phyloP scores from a whole-genome alignment of 768 basidiomycete species.

The Mycena filopes region DNA sequence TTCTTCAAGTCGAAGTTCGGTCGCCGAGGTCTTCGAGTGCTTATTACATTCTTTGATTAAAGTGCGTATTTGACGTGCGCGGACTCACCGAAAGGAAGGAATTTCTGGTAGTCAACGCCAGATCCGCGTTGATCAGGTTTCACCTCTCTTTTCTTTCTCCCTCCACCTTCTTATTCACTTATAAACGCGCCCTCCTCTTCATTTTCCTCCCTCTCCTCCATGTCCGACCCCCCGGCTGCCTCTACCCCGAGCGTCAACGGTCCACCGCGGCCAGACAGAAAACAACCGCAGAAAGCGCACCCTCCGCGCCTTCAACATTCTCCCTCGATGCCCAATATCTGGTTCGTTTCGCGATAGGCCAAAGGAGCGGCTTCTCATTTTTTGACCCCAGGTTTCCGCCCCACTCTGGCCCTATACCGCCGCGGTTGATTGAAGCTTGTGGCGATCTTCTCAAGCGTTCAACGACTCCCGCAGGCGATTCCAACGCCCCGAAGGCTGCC shows the following conservation, averaged over 20 bases:
- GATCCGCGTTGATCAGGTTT: conserved; percentile 45
- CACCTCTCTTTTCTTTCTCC: conserved; percentile 44
- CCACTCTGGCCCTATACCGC: conserved; percentile 55
- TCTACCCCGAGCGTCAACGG: conserved; percentile 38
- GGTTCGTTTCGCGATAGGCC: conserved; percentile 51
- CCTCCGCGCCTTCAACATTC: conserved; percentile 69
- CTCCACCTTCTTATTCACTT: conserved; percentile 37
- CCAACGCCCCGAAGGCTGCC: conserved; percentile 17
- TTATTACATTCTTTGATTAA: conserved; percentile 53
- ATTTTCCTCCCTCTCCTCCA: conserved; percentile 44
- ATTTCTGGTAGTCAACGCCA: no score
- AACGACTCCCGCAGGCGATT: conserved; percentile 44
- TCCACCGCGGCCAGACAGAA: conserved; percentile 30
- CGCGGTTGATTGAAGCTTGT: conserved; percentile 42
- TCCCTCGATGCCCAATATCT: conserved; percentile 77
- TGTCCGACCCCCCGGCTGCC: conserved; percentile 45
- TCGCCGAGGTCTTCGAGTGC: conserved; percentile 4
- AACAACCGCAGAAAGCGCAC: conserved; percentile 39
- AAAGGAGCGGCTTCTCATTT: conserved; percentile 2
- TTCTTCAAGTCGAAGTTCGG: not conserved
- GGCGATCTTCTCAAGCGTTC: conserved; percentile 44
- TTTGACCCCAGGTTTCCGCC: conserved; percentile 56
- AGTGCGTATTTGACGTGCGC: conserved; percentile 51
- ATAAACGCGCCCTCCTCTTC: conserved; percentile 38
- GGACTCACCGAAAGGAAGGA: no score